Evolutionary conservation across 352 stramenopile genomes (phyloP), one percentile per base, ranked within the genome.

Genomic region (Pythium myriotylum): DNA sequence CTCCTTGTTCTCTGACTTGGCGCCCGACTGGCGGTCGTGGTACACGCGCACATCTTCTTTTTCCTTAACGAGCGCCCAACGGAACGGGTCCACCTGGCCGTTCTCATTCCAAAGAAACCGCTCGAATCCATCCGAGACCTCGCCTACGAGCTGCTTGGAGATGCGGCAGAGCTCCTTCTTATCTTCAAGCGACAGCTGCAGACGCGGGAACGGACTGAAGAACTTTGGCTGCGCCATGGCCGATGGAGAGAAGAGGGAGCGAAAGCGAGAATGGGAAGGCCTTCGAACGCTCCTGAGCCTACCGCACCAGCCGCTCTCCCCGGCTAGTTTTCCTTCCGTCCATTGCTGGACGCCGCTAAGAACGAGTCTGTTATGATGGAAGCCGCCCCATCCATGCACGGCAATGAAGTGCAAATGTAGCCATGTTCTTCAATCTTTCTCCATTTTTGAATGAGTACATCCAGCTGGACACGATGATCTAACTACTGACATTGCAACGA

Each of bases 101-200:
- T 74, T 27, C 62, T 84, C 70, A 0, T 72, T 60, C 42, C 73
- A 62, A 16, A 85, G 68, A 59, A 84, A 86, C 41, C 73, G 72
- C 57, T 81, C 71, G 62, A 84, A 89, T 54, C 76, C 61, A 0
- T 73, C 66, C 4, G 82, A 47, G 14, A 74, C 79, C 26, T 86
- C 84, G 24, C 70, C 63, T 10, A 89, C 77, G 50, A 89, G 77
- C 19, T 81, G 57, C 24, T 79, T 66, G 26, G 75, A 65, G 29
- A 89, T 65, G 4, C 59, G 61, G 51, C 81, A 78, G 13, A 89
- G 73, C 51, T 84, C 69, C 39, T 68, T 65, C 61, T 86, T 80
- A 65, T 89, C 79, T 43, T 76, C 72, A 9, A 60, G 51, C n/a
- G 79, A 62, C 26, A 89, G 67, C 40, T 81, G 73, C 3, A 89